These are phyloP conservation scores for Blastocystis sp. DNA, from an alignment of 352 stramenopile species.

Conservation along the genomic window DNA sequence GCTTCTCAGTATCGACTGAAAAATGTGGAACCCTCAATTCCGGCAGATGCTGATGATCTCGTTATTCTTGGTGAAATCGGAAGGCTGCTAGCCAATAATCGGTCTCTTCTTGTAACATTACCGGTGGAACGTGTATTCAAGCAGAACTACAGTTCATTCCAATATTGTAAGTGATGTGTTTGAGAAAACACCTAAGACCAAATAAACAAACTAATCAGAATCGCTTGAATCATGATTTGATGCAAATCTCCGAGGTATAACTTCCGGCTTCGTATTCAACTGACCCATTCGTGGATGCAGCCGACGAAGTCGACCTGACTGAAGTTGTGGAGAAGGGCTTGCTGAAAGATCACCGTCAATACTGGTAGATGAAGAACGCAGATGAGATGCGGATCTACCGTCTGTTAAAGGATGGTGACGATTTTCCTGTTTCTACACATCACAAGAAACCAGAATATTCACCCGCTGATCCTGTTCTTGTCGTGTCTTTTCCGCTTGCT, in stretches of 20 bases:
- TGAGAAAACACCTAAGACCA: not conserved
- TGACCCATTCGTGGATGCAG: not conserved
- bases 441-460: not conserved
- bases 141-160: slow-evolving; percentile 5
- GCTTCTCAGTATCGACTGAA: not conserved
- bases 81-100: not conserved
- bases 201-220: slow-evolving; percentile 9
- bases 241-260: not conserved
- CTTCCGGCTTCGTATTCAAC: not conserved
- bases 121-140: slow-evolving; percentile 38
- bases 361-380: not conserved
- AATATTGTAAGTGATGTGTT: slow-evolving; percentile 26
- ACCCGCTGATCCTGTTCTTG: slow-evolving; percentile 8
- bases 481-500: slow-evolving; percentile 2
- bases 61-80: slow-evolving; percentile 1
- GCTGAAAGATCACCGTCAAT: not conserved
- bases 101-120: not conserved
- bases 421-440: not conserved
- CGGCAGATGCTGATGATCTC: not conserved
- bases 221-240: not conserved
- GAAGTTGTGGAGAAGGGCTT: not conserved
- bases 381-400: not conserved
- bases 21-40: not conserved
- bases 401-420: not conserved
- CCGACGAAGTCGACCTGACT: not conserved